Conservation (phyloP, 139 green algal species). For the Trebouxia sp. region DNA sequence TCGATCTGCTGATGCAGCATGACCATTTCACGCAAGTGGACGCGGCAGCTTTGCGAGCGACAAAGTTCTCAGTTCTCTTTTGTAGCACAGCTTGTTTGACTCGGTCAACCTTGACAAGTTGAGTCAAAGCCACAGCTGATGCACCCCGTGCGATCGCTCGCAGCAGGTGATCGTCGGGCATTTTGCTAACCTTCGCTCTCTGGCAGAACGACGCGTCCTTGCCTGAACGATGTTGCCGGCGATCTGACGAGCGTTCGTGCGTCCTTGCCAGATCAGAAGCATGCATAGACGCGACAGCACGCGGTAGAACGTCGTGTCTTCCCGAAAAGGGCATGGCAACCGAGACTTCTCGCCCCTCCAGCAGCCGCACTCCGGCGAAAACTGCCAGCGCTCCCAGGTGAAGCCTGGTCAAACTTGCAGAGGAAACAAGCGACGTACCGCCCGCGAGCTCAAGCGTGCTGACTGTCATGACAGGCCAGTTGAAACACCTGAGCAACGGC, state of each 20-base stretch:
- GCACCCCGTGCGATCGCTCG: too few relatives aligned
- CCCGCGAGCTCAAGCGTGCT: too few relatives aligned
- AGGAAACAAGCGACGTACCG: background rate
- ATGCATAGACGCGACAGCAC: background rate
- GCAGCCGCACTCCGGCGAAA: background rate
- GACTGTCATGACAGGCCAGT: constrained; percentile 9
- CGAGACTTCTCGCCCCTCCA: background rate
- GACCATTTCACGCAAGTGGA: too few relatives aligned
- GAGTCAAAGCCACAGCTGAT: too few relatives aligned
- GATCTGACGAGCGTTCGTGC: background rate
- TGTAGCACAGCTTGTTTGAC: too few relatives aligned
- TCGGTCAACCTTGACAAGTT: too few relatives aligned
- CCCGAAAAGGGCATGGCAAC: background rate
- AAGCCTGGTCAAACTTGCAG: background rate
- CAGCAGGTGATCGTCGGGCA: too few relatives aligned
- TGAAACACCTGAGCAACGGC: background rate
- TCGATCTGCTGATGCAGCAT: too few relatives aligned
- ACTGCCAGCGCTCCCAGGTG: background rate
- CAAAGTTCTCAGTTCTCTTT: too few relatives aligned
- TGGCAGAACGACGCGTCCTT: too few relatives aligned
- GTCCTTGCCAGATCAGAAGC: background rate
- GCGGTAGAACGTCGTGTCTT: background rate
- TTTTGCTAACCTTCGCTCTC: too few relatives aligned
- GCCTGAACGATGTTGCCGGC: background rate
- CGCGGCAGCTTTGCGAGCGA: too few relatives aligned